Evolutionary conservation across 2,329 filamentous ascomycete species (phyloP), one percentile per base, ranked within the genome.

Genomic region (Colletotrichum brevisporum): DNA sequence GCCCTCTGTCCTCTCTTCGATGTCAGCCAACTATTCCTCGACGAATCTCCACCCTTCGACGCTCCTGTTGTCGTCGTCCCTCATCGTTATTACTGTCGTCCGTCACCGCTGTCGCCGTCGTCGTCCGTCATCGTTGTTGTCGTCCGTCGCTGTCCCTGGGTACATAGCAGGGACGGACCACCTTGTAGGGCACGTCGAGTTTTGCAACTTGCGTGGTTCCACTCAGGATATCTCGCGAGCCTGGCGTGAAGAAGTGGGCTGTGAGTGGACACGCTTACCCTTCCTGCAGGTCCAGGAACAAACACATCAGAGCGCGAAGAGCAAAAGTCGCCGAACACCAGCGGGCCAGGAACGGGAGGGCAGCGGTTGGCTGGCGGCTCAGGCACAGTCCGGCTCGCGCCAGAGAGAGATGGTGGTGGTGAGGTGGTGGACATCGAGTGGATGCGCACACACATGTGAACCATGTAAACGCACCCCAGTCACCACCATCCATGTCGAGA

Each of bases 331-430:
- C 26, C 27, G 43, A 24, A 16, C 6, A 27, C 41, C 31, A 39
- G 27, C 52, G 36, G n/a, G 54, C 27, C 60, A 55, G 55, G 43
- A 51, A 69, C 54, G 43, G 66, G 16, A 55, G 48, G 62, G 66
- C 54, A 55, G 66, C 61, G 66, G 66, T 69, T 69, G 61, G 66
- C 62, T 60, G 66, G 61, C 66, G 66, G 61, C 54, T 54, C 60
- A 48, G 55, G 50, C 27, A 60, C 27, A 41, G 41, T 36, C 61
- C 31, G 18, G 31, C 31, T 54, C 48, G 54, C 66, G 50, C 55
- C 48, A 59, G 9, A 60, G 0, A 24, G 6, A n/a, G n/a, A 12
- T 43, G 59, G 27, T 50, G 45, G 12, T 43, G 41, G 16, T 43
- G 41, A 12, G 24, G 36, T 54, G 36, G 52, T 65, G 36, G 48